Evolutionary conservation across 257 asterid species (phyloP), one percentile per base, ranked within the genome.

Genomic region (Plantago elongata): DNA sequence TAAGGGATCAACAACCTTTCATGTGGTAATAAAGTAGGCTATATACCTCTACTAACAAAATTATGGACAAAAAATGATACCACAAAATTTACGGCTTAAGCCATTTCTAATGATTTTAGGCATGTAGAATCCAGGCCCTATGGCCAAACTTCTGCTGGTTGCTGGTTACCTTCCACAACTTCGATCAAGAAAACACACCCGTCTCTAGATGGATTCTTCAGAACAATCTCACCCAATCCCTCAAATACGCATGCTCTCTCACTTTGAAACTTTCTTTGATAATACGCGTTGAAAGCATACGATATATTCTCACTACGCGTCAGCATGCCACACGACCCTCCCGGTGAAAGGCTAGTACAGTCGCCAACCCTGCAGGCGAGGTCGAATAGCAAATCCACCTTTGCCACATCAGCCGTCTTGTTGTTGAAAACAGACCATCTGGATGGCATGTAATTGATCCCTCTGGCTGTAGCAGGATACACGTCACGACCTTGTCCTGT

Each of bases 371-470:
- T 0, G 13, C 84, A 78, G 0, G 81, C 75, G 0, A 5, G 0
- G 0, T 54, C 18, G 3, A 47, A 3, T 3, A n/a, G 46, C 0
- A 2, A 0, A 27, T 6, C 45, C 64, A 75, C 17, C 30, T 13
- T 54, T 0, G 4, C 12, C 8, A 4, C 9, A 11, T 61, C 57
- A 0, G 49, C 7, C 5, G 11, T 9, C 17, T 67, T 15, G 9
- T 46, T 66, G 5, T 68, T 66, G 68, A 44, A 80, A 22, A 71
- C 62, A 62, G 77, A 78, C 84, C 84, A 83, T 12, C 82, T 62
- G 0, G 57, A 29, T 13, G 79, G 87, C 84, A 82, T 76, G 13
- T 45, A 48, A 66, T 37, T 65, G 63, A 72, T 71, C 12, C 84
- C 84, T 50, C 29, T 57, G 0, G 76, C 78, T 9, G 9, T 22